Base-by-base conservation (phyloP, 495 filamentous ascomycete genomes). In the Aspergillus cavernicola region DNA sequence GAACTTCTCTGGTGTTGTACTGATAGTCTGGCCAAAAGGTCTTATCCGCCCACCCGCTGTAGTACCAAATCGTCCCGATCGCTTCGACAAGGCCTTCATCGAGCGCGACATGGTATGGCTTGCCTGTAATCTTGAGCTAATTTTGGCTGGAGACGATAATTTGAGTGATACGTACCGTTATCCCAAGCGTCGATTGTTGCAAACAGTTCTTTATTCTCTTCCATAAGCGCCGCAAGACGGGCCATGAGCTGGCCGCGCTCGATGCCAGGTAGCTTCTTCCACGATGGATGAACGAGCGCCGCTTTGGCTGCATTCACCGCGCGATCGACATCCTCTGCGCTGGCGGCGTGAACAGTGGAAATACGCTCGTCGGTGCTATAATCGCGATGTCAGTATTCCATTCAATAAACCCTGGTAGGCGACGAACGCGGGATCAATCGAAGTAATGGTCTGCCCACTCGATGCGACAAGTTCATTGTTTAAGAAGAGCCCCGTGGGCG, bases 101-200 rank as follows among this genome's bases (percentile, higher is more conserved):
- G n/a, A 88, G 66, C 1, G 90, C 77, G 19, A 87, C 86, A 12
- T 73, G 68, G 66, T 92, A 92, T 2, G 88, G 86, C 67, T 96
- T 96, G 57, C 66, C 67, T 70, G 18, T n/a, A n/a, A n/a, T n/a
- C n/a, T n/a, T n/a, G n/a, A n/a, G n/a, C n/a, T n/a, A n/a, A n/a
- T n/a, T n/a, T n/a, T n/a, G n/a, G n/a, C n/a, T n/a, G n/a, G n/a
- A n/a, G n/a, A n/a, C n/a, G 18, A n/a, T 6, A 28, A 6, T 18
- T 26, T 31, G 15, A 43, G 11, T 9, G 1, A 35, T 9, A 53
- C 59, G 12, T 39, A 69, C 90, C 92, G 65, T 96, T 96, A 67
- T 97, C 92, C 84, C 91, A 93, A 0, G 88, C 87, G 70, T 97
- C 92, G 38, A 97, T 91, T 1, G 90, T 87, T n/a, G 90, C 90